Evolutionary conservation across 1,284 basidiomycete species (phyloP).

Genomic region (Caloboletus inedulis): DNA sequence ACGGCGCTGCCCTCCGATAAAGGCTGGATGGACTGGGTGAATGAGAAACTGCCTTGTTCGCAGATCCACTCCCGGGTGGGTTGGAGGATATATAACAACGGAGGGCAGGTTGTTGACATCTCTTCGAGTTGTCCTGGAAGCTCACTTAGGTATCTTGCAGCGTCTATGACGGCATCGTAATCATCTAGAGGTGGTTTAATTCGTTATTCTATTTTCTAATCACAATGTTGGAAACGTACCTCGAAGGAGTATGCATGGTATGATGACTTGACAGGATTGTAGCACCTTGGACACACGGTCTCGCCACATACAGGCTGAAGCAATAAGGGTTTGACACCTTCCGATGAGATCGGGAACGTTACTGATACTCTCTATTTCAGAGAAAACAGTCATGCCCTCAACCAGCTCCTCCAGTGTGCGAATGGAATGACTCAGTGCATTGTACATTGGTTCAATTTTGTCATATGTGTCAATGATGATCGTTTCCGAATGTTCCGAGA

Average conservation of each 20-base stretch:
- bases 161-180: conserved; percentile 18
- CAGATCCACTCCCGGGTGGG: conserved; percentile 30
- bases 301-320: conserved; percentile 20
- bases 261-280: conserved; percentile 19
- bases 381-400: conserved; percentile 35
- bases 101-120: conserved; percentile 32
- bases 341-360: conserved; percentile 31
- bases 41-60: conserved; percentile 31
- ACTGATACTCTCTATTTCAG: conserved; percentile 29
- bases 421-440: conserved; percentile 31
- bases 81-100: conserved; percentile 26
- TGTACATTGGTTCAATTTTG: conserved; percentile 26
- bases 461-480: conserved; percentile 15
- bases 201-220: neutral
- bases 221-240: conserved; percentile 23
- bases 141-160: conserved; percentile 19
- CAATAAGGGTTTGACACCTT: conserved; percentile 24
- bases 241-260: conserved; percentile 32
- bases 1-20: neutral
- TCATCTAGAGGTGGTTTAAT: conserved; percentile 21
- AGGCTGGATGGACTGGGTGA: conserved; percentile 6
- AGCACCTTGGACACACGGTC: conserved; percentile 28
- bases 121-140: conserved; percentile 27
- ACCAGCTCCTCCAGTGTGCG: conserved; percentile 41
- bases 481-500: conserved; percentile 24